A percentile compares a stretch with the other conserved stretches of the same genome.
These are phyloP conservation scores for Salicornia ramosissima DNA, from an alignment of 148 eudicot species.

Conservation along the genomic window DNA sequence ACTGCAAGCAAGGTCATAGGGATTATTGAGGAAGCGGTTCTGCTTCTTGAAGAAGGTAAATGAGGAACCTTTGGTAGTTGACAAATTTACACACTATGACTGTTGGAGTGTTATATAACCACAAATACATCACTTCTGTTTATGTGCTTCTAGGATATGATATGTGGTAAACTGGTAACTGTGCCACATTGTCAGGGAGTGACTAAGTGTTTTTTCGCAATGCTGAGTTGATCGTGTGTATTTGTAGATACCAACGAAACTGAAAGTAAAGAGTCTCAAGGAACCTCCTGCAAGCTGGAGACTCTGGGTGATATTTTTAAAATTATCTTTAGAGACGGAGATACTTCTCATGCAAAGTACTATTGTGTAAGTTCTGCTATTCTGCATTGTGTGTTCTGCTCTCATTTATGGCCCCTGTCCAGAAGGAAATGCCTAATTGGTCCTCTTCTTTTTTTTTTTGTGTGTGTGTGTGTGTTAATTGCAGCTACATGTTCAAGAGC, in stretches of 20 bases:
- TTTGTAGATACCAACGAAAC: conserved; percentile 46
- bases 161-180: neutral
- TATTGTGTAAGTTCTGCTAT: conserved; percentile 66
- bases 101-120: neutral
- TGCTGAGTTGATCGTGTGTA: conserved; percentile 5
- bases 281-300: conserved; percentile 69
- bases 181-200: neutral
- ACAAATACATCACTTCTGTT: neutral
- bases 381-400: neutral
- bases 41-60: conserved; percentile 94
- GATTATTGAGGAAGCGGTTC: conserved; percentile 70
- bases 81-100: neutral
- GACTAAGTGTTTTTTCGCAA: neutral
- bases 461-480: conserved; percentile 17
- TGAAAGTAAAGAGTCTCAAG: conserved; percentile 50
- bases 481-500: conserved; percentile 91
- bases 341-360: conserved; percentile 70
- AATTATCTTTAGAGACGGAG: conserved; percentile 67
- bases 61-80: conserved; percentile 4
- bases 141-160: neutral
- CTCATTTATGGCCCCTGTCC: conserved; percentile 6
- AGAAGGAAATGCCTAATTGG: conserved; percentile 20
- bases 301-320: conserved; percentile 74
- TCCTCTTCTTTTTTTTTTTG: neutral
- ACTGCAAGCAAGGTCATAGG: conserved; percentile 62